These are phyloP conservation scores for Phytophthora tentaculata DNA, from an alignment of 352 stramenopile genomes.

Conservation along the genomic window DNA sequence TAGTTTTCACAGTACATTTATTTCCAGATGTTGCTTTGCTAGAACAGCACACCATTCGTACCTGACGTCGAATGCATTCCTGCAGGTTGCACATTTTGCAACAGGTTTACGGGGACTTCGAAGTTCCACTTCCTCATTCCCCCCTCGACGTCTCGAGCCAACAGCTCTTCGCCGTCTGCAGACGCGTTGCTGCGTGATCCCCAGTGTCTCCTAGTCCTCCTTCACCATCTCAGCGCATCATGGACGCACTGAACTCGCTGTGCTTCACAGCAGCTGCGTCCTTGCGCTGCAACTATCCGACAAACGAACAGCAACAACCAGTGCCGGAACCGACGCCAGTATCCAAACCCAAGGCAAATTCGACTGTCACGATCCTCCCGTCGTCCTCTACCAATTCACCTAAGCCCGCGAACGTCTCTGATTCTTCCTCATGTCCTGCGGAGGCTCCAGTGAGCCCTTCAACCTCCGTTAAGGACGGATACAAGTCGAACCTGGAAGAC, in stretches of 20 bases:
- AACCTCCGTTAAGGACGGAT: conserved; percentile 20
- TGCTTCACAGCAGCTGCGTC: conserved; percentile 13
- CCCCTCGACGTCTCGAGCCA: conserved; percentile 25
- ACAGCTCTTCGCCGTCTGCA: background rate
- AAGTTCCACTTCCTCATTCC: conserved; percentile 31
- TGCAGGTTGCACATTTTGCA: background rate
- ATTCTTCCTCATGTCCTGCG: background rate
- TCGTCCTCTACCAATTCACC: background rate
- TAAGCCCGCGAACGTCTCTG: background rate
- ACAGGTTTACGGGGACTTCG: conserved; percentile 29
- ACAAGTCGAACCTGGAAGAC: conserved; percentile 33
- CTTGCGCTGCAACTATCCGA: conserved; percentile 4
- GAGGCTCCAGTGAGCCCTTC: background rate
- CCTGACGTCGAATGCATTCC: background rate
- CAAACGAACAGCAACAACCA: conserved; percentile 10
- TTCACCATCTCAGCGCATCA: conserved; percentile 1
- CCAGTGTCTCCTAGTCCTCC: background rate
- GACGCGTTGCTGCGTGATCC: background rate
- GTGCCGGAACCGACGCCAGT: background rate
- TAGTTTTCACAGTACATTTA: conserved; percentile 2
- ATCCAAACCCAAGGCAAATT: conserved; percentile 13
- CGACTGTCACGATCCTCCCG: conserved; percentile 19
- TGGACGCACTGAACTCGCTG: conserved; percentile 22
- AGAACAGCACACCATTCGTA: background rate
- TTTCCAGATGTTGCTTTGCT: background rate